Conservation (phyloP, 345 rosid genomes). For the Citrus cavaleriei region DNA sequence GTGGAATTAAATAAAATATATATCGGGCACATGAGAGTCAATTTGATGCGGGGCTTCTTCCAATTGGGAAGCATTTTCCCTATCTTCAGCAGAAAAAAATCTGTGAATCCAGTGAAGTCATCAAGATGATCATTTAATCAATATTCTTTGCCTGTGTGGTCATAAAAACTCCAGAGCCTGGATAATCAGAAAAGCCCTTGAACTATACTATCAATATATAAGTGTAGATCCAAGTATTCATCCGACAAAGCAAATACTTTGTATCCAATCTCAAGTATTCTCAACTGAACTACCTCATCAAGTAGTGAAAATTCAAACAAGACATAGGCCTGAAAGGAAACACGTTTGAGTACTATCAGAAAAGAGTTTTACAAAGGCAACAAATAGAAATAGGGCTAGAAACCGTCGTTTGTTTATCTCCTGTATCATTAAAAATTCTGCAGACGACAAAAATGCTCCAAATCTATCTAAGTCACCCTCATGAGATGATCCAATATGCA, state of each 20-base stretch:
- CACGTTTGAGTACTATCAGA: background rate
- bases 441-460: conserved; percentile 5
- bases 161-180: conserved; percentile 5
- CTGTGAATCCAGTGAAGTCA: conserved; percentile 25
- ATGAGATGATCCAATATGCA: background rate
- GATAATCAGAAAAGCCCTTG: conserved; percentile 1
- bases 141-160: conserved; percentile 1
- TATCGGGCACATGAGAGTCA: conserved; percentile 22
- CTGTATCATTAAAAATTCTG: background rate
- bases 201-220: background rate
- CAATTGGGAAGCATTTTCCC: conserved; percentile 56
- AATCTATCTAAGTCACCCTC: background rate
- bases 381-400: background rate
- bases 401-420: background rate
- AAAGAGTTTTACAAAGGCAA: background rate
- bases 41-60: conserved; percentile 57
- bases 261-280: background rate
- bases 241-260: background rate
- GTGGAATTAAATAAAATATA: conserved; percentile 24
- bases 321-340: background rate
- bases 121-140: conserved; percentile 4
- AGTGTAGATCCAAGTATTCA: background rate
- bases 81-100: conserved; percentile 27
- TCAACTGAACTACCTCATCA: conserved; percentile 1
- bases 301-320: background rate